phyloP scores from a whole-genome alignment of 306 rosid species.

The Hippophae tibetana region DNA sequence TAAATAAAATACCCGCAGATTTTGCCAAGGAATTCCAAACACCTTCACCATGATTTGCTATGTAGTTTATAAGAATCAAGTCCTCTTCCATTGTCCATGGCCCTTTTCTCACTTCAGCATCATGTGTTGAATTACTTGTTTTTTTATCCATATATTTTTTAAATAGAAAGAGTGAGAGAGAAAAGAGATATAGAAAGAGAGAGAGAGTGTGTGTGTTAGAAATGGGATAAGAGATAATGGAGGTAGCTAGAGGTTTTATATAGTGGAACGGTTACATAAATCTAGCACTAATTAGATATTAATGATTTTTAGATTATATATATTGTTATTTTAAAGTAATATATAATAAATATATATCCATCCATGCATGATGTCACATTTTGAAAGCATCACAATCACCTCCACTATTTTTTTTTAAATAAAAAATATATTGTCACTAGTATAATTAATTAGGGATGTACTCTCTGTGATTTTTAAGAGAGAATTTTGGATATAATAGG shows the following conservation, averaged over 20 bases:
- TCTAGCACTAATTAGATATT: constrained; percentile 15
- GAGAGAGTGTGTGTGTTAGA: constrained; percentile 5
- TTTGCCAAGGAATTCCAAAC: constrained; percentile 95
- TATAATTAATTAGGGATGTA: no score
- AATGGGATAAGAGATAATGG: constrained; percentile 30
- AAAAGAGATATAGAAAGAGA: constrained; percentile 8
- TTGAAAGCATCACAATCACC: no score
- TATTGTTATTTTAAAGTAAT: constrained; percentile 5
- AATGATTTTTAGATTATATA: constrained; percentile 12
- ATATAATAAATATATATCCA: neutral
- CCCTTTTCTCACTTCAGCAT: constrained; percentile 91
- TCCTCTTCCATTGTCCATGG: constrained; percentile 99
- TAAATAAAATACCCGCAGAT: constrained; percentile 58
- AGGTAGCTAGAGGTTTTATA: constrained; percentile 59
- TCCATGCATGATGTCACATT: no score
- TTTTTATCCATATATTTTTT: constrained; percentile 46
- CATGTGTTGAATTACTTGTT: constrained; percentile 50
- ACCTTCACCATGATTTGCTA: constrained; percentile 97
- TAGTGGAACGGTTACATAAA: constrained; percentile 17
- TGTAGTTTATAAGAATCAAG: constrained; percentile 76
- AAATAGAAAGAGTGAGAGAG: constrained; percentile 4
- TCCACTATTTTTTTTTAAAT: no score
- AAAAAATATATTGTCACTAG: no score
- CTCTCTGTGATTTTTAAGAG: no score
- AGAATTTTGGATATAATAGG: no score